phyloP scores from a whole-genome alignment of 495 filamentous ascomycete species.

The Chaetomium fimeti region DNA sequence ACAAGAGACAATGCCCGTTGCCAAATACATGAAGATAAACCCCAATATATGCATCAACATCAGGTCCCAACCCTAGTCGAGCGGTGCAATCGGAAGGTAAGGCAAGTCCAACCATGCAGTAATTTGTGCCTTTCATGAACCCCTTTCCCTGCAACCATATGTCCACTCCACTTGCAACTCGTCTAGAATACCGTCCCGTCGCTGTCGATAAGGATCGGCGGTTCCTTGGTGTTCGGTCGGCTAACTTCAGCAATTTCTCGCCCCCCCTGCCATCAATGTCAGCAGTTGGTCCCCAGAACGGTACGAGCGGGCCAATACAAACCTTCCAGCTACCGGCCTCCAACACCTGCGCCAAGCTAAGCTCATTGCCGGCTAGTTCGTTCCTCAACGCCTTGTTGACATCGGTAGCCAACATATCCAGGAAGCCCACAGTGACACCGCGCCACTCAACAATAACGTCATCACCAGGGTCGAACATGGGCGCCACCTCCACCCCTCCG shows the following conservation, averaged over 20 bases:
- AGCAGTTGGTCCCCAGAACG: background rate
- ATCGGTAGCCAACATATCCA: slow-evolving; percentile 71
- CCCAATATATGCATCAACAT: background rate
- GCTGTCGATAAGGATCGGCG: slow-evolving; percentile 92
- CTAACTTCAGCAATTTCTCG: slow-evolving; percentile 95
- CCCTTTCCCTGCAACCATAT: background rate
- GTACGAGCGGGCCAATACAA: slow-evolving; percentile 1
- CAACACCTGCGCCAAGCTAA: slow-evolving; percentile 74
- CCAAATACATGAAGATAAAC: background rate
- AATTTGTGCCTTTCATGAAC: background rate
- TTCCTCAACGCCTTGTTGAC: slow-evolving; percentile 62
- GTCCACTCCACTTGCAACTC: background rate
- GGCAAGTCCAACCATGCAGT: background rate
- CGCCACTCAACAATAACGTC: slow-evolving; percentile 90
- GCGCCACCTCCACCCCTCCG: slow-evolving; percentile 66
- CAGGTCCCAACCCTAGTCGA: background rate
- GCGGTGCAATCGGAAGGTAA: background rate
- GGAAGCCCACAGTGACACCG: slow-evolving; percentile 75
- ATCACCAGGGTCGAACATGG: slow-evolving; percentile 73
- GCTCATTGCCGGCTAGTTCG: slow-evolving; percentile 52
- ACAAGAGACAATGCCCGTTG: background rate
- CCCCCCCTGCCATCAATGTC: slow-evolving; percentile 63
- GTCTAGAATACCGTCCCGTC: slow-evolving; percentile 84
- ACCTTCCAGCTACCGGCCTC: slow-evolving; percentile 98
- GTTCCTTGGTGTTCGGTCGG: slow-evolving; percentile 92